Evolutionary conservation across 2,329 filamentous ascomycete species (phyloP).

Genomic region (Dactylonectria macrodidyma): DNA sequence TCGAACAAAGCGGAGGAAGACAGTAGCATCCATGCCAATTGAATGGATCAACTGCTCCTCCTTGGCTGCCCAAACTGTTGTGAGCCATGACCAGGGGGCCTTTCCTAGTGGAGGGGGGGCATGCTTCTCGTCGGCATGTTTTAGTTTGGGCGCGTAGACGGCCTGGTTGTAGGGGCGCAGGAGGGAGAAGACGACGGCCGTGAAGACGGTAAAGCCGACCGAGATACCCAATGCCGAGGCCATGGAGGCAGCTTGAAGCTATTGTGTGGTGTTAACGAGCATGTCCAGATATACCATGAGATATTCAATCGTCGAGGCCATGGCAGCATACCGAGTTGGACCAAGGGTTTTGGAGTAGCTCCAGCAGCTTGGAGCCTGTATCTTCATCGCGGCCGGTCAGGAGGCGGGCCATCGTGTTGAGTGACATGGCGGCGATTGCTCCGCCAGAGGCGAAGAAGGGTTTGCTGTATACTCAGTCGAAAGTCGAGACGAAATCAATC

Average conservation of each 20-base stretch:
- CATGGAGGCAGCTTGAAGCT: constrained; percentile 67
- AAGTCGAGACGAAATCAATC: background rate
- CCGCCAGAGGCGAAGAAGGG: constrained; percentile 45
- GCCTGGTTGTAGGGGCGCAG: constrained; percentile 91
- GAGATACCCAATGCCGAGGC: constrained; percentile 87
- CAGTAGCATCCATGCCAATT: constrained; percentile 89
- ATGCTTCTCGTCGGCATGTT: constrained; percentile 92
- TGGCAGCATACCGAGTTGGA: constrained; percentile 57
- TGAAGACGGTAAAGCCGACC: constrained; percentile 78
- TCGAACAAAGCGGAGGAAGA: constrained; percentile 89
- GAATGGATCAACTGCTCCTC: constrained; percentile 85
- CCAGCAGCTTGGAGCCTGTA: constrained; percentile 60
- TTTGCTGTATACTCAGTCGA: constrained; percentile 20
- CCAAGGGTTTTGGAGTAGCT: constrained; percentile 67
- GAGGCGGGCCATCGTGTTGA: constrained; percentile 26
- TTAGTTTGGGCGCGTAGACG: constrained; percentile 94
- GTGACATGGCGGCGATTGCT: constrained; percentile 45
- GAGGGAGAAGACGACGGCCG: constrained; percentile 88
- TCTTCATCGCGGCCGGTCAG: constrained; percentile 29
- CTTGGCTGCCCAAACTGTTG: constrained; percentile 81
- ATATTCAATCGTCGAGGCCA: background rate
- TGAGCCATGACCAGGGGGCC: constrained; percentile 89
- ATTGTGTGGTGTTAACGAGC: constrained; percentile 26
- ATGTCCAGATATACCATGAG: background rate
- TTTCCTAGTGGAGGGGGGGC: constrained; percentile 89